Base-by-base conservation (phyloP, 306 rosid genomes). In the Cyclanthera cordifolia region DNA sequence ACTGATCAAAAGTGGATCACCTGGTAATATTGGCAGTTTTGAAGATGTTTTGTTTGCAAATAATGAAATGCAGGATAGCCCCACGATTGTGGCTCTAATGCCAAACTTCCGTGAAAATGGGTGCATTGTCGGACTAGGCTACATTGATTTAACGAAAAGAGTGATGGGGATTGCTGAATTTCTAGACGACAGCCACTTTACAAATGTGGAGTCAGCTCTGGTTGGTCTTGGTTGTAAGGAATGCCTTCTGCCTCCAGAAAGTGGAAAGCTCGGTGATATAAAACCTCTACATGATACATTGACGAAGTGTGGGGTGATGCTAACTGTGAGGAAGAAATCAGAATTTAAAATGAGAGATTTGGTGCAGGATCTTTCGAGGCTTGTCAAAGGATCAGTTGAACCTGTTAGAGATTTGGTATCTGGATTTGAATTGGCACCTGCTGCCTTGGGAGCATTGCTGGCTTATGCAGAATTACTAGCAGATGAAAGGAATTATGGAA, bases 41-140 rank as follows among this genome's bases (percentile, higher is more conserved):
- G 95, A 93, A 85, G 95, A 88, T 64, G 82, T 88, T 78, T 80
- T 93, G 72, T 93, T 93, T 78, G 91, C 99, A 71, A 93, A 85
- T 83, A 87, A 87, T 75, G 99, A 93, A 77, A 93, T 93, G 99
- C 99, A 93, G 77, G 99, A 93, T 74, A 86, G 91, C 74, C 96
- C 96, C 1, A 90, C 82, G 65, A 82, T 93, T 27, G 90, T 87
- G 63, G 95, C 94, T 14, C 69, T 87, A 32, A 70, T 83, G n/a
- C 96, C 90, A 28, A 80, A 83, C 73, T 80, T 74, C 69, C 87
- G 81, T 55, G 91, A 87, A 76, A 90, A 83, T 81, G 87, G 94
- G 53, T 93, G 91, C 72, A 86, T 88, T 27, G 65, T 93, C 65
- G 99, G 96, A 69, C 77, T 93, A 59, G 91, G 86, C 63, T 90